Evolutionary conservation across 1,284 basidiomycete species (phyloP).

Genomic region (Agroathelia rolfsii): DNA sequence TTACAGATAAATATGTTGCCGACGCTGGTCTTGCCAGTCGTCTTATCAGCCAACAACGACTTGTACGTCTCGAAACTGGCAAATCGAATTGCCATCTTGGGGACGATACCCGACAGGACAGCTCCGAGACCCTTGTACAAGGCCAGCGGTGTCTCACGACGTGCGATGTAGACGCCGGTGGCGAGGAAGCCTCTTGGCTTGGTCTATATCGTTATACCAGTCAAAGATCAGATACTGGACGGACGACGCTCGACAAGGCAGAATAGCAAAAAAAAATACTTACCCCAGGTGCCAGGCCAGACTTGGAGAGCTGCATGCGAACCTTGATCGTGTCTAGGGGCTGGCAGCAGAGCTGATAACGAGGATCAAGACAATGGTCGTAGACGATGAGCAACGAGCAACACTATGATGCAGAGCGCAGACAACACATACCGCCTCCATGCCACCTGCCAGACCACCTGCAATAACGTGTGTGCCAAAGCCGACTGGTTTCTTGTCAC

Average conservation of each 20-base stretch:
- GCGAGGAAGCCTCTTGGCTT: slow-evolving; percentile 91
- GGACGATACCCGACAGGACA: slow-evolving; percentile 95
- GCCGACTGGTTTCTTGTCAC: slow-evolving; percentile 62
- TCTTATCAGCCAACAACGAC: slow-evolving; percentile 63
- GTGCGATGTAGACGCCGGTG: slow-evolving; percentile 84
- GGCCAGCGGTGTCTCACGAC: slow-evolving; percentile 88
- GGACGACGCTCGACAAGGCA: too few relatives aligned
- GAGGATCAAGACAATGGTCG: too few relatives aligned
- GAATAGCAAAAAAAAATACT: slow-evolving; percentile 21
- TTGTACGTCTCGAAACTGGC: slow-evolving; percentile 98
- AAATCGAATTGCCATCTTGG: slow-evolving; percentile 99
- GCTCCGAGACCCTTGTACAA: slow-evolving; percentile 98
- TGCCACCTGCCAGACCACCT: slow-evolving; percentile 83
- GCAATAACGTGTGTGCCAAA: slow-evolving; percentile 89
- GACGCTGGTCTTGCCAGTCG: slow-evolving; percentile 68
- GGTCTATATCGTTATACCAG: slow-evolving; percentile 38
- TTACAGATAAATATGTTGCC: slow-evolving; percentile 73
- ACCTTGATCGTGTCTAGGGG: slow-evolving; percentile 97
- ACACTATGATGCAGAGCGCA: background rate
- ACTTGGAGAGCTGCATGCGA: slow-evolving; percentile 91
- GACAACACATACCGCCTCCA: slow-evolving; percentile 68
- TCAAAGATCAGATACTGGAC: background rate
- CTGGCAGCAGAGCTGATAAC: slow-evolving; percentile 57
- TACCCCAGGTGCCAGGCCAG: slow-evolving; percentile 72
- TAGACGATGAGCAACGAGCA: slow-evolving; percentile 4